A percentile compares a stretch with the other conserved stretches of the same genome.
Conservation (phyloP, 371 early-diverging fungal genomes). For the Lichtheimia ornata region DNA sequence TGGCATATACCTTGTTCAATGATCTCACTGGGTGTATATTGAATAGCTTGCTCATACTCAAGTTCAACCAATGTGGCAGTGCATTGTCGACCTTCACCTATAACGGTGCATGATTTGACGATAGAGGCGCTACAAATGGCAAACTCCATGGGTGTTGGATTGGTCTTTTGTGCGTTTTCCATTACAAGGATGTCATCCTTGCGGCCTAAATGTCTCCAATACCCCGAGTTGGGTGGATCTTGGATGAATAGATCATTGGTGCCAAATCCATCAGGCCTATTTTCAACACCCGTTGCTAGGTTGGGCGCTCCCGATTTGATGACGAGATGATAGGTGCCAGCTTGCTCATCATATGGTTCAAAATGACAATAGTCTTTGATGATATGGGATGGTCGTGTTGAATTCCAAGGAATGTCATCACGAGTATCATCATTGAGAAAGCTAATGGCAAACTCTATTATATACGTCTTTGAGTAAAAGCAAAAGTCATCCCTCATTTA, state of each 20-base stretch:
- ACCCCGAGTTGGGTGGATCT: conserved; percentile 13
- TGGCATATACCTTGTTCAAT: conserved; percentile 13
- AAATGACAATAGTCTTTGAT: conserved; percentile 4
- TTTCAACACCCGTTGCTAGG: conserved; percentile 18
- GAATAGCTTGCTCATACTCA: conserved; percentile 16
- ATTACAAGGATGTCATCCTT: conserved; percentile 37
- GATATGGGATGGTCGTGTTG: not conserved
- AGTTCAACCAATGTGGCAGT: conserved; percentile 32
- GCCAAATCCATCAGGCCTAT: conserved; percentile 31
- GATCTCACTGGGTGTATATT: conserved; percentile 23
- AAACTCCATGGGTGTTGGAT: conserved; percentile 39
- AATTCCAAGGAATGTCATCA: conserved; percentile 6
- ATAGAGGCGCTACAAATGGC: conserved; percentile 19
- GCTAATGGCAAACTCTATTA: too few relatives aligned
- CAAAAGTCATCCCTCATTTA: too few relatives aligned
- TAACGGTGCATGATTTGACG: conserved; percentile 21
- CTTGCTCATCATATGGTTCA: conserved; percentile 10
- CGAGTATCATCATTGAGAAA: too few relatives aligned
- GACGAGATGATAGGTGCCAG: conserved; percentile 12
- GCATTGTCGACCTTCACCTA: conserved; percentile 31
- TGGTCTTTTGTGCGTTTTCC: conserved; percentile 49
- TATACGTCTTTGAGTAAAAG: too few relatives aligned
- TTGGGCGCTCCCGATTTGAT: conserved; percentile 13
- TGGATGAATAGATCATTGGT: conserved; percentile 34
- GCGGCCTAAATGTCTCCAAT: conserved; percentile 27